phyloP scores from a whole-genome alignment of 306 rosid species.

The Trichosanthes truncata region DNA sequence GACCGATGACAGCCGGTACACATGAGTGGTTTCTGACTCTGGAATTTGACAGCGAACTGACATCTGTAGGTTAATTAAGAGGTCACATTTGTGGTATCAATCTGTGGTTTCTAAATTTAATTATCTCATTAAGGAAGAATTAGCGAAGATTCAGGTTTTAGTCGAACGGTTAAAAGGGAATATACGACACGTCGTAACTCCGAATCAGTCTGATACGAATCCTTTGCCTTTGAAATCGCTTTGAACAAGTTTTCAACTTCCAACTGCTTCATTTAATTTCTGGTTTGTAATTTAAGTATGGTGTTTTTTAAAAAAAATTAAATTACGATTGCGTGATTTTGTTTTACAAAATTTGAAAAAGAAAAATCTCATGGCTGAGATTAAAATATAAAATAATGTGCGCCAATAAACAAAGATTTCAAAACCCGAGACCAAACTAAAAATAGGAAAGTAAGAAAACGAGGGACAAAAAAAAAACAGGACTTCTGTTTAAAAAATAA shows the following conservation, averaged over 20 bases:
- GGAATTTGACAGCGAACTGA: not conserved
- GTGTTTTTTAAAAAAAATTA: no score
- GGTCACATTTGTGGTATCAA: not conserved
- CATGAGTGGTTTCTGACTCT: not conserved
- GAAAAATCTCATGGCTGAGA: no score
- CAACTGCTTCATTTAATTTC: no score
- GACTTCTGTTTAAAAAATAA: no score
- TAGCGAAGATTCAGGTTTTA: not conserved
- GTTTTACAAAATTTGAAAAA: no score
- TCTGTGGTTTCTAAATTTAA: not conserved
- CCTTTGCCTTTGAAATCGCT: not conserved
- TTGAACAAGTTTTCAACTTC: not conserved
- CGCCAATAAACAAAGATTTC: no score
- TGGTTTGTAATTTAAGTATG: no score
- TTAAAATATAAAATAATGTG: no score
- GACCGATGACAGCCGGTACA: not conserved
- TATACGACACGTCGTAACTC: not conserved
- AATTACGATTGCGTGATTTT: no score
- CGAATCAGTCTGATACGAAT: not conserved
- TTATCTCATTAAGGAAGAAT: not conserved
- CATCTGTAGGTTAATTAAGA: not conserved
- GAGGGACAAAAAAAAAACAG: no score
- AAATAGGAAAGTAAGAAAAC: no score
- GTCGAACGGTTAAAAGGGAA: not conserved
- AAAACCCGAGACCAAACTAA: no score